Base-by-base conservation (phyloP, 2,329 filamentous ascomycete genomes). In the Fusarium pilosicola region DNA sequence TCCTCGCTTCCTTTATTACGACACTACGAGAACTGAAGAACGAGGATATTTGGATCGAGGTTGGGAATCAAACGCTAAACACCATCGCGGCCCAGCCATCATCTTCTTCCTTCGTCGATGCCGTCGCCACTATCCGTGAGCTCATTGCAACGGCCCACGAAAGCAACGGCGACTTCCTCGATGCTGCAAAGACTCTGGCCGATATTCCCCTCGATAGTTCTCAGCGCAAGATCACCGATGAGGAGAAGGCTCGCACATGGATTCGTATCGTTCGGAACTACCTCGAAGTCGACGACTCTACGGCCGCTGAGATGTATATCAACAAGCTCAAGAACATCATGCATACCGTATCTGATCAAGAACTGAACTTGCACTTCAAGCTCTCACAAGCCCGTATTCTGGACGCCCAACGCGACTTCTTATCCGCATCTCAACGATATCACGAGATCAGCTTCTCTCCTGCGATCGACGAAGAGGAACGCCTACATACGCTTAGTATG, bases 261-360 rank as follows among this genome's bases (percentile, higher is more conserved):
- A 93, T 98, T 76, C 93, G 96, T 68, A 97, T 99, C 80, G 95
- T 97, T 80, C 91, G 96, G 71, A 93, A 97, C 85, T 97, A 96
- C 81, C 89, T 99, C 71, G 96, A 99, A 85, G 94, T 95, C 54
- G 96, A 97, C 81, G 95, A 98, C 84, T 93, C 94, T 14, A 94
- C 92, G 3, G 88, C 89, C 41, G 96, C 96, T 46, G 94, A 97
- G 81, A 90, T 89, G 45, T 97, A 95, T 81, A 88, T 99, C 78
- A 98, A 98, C 87, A 95, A 96, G 83, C 93, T 97, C 82, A 98
- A 98, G 85, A 96, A 96, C 80, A 88, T 98, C 75, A 94, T 97
- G 81, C 91, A 94, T 85, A 91, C 89, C 72, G 91, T 97, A 38
- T 84, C 88, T 36, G 91, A 97, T 81, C 89, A 91, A 44, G 89